Percentiles rank a stretch among this genome's conserved stretches.
Evolutionary conservation across 2,329 filamentous ascomycete genomes (phyloP).

Genomic region (Colletotrichum scovillei): DNA sequence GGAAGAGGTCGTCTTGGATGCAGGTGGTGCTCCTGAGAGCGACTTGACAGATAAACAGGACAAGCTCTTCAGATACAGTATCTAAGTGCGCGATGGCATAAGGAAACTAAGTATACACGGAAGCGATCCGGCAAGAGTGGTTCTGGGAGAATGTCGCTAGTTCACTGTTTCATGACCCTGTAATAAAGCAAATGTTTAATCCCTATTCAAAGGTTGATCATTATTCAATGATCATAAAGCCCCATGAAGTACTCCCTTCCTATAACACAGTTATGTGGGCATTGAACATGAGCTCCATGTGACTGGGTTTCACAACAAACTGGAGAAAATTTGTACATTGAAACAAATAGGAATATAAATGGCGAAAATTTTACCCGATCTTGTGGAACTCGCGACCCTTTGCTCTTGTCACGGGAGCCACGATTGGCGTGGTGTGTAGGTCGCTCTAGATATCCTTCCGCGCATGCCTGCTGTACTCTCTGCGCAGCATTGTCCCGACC

Average conservation of each 20-base stretch:
- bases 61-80: constrained; percentile 46
- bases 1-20: constrained; percentile 37
- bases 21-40: constrained; percentile 39
- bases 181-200: no score
- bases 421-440: not conserved
- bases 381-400: not conserved
- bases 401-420: not conserved
- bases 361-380: not conserved
- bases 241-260: no score
- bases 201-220: no score
- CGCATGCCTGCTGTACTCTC: constrained; percentile 17
- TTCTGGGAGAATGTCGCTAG: no score
- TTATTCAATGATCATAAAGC: no score
- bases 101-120: no score
- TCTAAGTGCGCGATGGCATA: constrained; percentile 11
- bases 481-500: constrained; percentile 5
- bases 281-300: no score
- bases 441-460: not conserved
- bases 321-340: no score
- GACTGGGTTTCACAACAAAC: no score
- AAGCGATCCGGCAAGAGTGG: no score
- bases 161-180: no score
- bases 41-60: constrained; percentile 52
- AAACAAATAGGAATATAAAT: not conserved
- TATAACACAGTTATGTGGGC: no score